These are phyloP conservation scores for Triticum timopheevii DNA, from an alignment of 176 grass and related monocot species.

Conservation along the genomic window DNA sequence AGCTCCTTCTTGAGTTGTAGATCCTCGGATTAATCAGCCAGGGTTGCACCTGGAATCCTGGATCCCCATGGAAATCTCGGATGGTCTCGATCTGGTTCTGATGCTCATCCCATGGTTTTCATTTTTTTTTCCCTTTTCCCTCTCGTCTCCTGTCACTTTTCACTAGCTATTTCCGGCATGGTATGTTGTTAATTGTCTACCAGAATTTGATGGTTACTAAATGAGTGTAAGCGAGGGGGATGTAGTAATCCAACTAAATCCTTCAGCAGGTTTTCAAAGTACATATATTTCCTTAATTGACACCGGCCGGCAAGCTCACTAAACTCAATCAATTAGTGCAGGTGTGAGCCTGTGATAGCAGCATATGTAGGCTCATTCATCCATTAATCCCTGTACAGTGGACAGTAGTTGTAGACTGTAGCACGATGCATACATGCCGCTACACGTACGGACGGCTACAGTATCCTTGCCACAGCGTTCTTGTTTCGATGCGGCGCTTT, in stretches of 20 bases:
- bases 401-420: not conserved
- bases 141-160: not conserved
- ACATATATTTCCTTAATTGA: not conserved
- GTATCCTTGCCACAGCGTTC: not conserved
- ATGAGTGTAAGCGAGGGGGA: not conserved
- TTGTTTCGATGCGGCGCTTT: not conserved
- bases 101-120: not conserved
- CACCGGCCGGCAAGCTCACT: not conserved
- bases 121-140: not conserved
- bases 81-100: slow-evolving; percentile 3
- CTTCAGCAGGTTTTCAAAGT: not conserved
- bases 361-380: not conserved
- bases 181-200: not conserved
- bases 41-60: not conserved
- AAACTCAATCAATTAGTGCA: not conserved
- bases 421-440: not conserved
- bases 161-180: not conserved
- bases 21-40: not conserved
- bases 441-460: not conserved
- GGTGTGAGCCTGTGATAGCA: not conserved
- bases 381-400: not conserved
- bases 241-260: not conserved
- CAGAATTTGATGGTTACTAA: not conserved
- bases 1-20: not conserved
- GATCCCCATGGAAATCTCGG: not conserved